A percentile compares a stretch with the other conserved stretches of the same genome.
phyloP scores from a whole-genome alignment of 805 yeast genomes.

The Saccharomycopsis fodiens region DNA sequence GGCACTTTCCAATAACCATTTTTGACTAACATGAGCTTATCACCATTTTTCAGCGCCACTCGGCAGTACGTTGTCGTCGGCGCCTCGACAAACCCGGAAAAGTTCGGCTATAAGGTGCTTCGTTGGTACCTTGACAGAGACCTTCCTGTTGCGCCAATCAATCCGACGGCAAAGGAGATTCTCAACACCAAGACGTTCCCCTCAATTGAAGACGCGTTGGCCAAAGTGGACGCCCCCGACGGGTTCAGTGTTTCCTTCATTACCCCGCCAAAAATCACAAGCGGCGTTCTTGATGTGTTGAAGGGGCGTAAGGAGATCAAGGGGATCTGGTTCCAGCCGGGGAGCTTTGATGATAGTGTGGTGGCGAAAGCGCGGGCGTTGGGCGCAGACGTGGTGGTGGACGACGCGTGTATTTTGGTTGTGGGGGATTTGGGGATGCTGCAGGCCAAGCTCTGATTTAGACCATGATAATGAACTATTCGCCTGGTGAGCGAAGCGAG shows the following conservation, averaged over 20 bases:
- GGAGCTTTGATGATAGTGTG: slow-evolving; percentile 51
- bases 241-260: slow-evolving; percentile 58
- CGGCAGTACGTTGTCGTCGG: slow-evolving; percentile 63
- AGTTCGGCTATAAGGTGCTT: slow-evolving; percentile 64
- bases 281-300: slow-evolving; percentile 35
- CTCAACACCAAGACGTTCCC: slow-evolving; percentile 35
- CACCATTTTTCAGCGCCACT: slow-evolving; percentile 39
- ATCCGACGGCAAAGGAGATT: slow-evolving; percentile 46
- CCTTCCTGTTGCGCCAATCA: slow-evolving; percentile 58
- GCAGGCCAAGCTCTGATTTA: slow-evolving; percentile 35
- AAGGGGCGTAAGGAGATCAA: slow-evolving; percentile 28
- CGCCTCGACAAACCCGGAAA: slow-evolving; percentile 54
- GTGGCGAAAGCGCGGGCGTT: slow-evolving; percentile 35
- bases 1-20: too few species aligned
- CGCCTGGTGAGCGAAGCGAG: too few species aligned
- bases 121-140: slow-evolving; percentile 55
- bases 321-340: slow-evolving; percentile 82
- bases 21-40: too few species aligned
- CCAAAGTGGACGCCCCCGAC: slow-evolving; percentile 27
- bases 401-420: slow-evolving; percentile 66
- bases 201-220: slow-evolving; percentile 27
- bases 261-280: slow-evolving; percentile 64
- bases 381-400: slow-evolving; percentile 31
- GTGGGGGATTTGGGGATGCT: slow-evolving; percentile 47
- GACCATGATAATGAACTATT: too few species aligned